These are phyloP conservation scores for Inga leiocalycina DNA, from an alignment of 306 rosid genomes.

Conservation along the genomic window DNA sequence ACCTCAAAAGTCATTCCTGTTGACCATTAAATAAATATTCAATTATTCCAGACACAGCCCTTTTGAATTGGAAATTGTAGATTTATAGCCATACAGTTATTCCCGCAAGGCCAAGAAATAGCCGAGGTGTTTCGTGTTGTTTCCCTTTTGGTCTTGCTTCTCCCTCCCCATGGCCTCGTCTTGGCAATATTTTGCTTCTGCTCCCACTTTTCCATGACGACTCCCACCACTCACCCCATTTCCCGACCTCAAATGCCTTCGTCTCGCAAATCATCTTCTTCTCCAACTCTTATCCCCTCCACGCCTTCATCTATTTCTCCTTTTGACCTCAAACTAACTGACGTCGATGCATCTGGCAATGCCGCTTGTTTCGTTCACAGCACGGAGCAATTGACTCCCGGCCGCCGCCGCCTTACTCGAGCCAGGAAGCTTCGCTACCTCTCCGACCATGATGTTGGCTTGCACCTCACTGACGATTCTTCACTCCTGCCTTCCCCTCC, in stretches of 20 bases:
- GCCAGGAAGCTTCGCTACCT: slow-evolving; percentile 65
- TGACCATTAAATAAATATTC: slow-evolving; percentile 31
- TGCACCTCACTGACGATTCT: slow-evolving; percentile 26
- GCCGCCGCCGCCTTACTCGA: slow-evolving; percentile 65
- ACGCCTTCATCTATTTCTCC: neutral
- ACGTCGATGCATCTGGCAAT: slow-evolving; percentile 18
- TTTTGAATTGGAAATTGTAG: slow-evolving; percentile 19
- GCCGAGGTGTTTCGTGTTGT: slow-evolving; percentile 34
- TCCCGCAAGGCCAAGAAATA: slow-evolving; percentile 17
- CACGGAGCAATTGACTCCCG: slow-evolving; percentile 33
- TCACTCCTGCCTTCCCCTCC: slow-evolving; percentile 58
- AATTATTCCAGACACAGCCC: neutral
- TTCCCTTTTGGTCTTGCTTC: neutral
- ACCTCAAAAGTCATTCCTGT: slow-evolving; percentile 32
- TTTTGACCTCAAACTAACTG: neutral
- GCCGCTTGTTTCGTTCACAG: neutral
- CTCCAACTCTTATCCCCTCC: neutral
- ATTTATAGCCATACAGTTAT: neutral
- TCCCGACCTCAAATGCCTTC: slow-evolving; percentile 31
- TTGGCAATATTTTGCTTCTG: neutral
- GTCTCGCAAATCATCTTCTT: slow-evolving; percentile 4
- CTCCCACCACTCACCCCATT: neutral
- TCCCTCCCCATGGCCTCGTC: neutral
- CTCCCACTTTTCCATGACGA: neutral
- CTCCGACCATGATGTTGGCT: slow-evolving; percentile 42